Percentiles rank a stretch among this genome's conserved stretches.
Conservation (phyloP, 805 yeast species). For the Hanseniaspora lachancei region DNA sequence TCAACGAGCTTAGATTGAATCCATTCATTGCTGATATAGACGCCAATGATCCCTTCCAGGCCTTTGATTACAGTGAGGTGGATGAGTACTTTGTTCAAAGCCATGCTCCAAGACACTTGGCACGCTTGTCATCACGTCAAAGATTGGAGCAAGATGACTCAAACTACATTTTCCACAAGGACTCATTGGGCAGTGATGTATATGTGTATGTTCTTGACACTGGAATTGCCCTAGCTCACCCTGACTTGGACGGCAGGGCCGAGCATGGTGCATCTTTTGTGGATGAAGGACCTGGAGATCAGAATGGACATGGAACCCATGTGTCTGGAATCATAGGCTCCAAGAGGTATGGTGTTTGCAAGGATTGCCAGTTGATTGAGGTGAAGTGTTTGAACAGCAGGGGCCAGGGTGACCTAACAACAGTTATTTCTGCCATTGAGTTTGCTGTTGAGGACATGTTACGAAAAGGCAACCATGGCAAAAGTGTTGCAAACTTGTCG, state of each 20-base stretch:
- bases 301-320: slow-evolving; percentile 85
- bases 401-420: slow-evolving; percentile 62
- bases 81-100: slow-evolving; percentile 22
- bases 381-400: slow-evolving; percentile 56
- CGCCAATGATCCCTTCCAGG: slow-evolving; percentile 49
- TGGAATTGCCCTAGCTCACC: slow-evolving; percentile 52
- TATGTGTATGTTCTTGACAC: slow-evolving; percentile 74
- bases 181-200: slow-evolving; percentile 43
- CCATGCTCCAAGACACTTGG: slow-evolving; percentile 55
- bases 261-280: slow-evolving; percentile 49
- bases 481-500: slow-evolving; percentile 66
- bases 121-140: slow-evolving; percentile 42
- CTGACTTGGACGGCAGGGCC: slow-evolving; percentile 55
- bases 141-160: slow-evolving; percentile 22
- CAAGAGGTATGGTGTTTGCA: slow-evolving; percentile 68
- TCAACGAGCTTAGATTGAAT: slow-evolving; percentile 38
- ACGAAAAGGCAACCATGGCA: slow-evolving; percentile 16
- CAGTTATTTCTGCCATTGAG: slow-evolving; percentile 54
- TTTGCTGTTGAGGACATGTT: slow-evolving; percentile 50
- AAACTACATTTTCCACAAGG: slow-evolving; percentile 37
- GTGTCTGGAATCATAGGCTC: slow-evolving; percentile 86
- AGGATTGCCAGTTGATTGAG: slow-evolving; percentile 48
- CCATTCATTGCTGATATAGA: slow-evolving; percentile 58
- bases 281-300: slow-evolving; percentile 50
- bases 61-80: slow-evolving; percentile 29